Evolutionary conservation across 1,139 yeast species (phyloP), one percentile per base, ranked within the genome.

Genomic region (Magnusiomyces sp.): DNA sequence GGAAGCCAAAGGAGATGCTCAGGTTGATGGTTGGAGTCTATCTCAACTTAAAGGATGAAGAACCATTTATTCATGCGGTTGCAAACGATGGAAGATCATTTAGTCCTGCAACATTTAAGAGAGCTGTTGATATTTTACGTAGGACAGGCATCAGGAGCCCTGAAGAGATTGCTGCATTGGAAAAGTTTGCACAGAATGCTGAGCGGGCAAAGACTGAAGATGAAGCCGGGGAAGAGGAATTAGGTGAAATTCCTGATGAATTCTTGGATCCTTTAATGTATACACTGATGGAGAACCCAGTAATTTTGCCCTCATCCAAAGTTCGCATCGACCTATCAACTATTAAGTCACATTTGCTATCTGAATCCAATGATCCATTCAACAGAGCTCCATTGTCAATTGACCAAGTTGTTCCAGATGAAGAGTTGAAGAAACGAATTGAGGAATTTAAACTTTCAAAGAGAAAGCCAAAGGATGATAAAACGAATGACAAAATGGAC

Each of bases 331-430:
- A 94, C 64, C 72, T 95, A 62, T 77, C 94, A 20, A 94, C 97
- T 1, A 86, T 94, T 61, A 90, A 89, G 64, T 88, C 96, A 1
- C 98, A 94, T 72, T 72, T 94, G 55, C 76, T 94, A 64, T 86
- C 92, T 70, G 97, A 92, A 69, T 79, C 95, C 1, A 90, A 95
- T 0, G 99, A 94, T 71, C 99, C 99, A 11, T 94, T 94, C 69
- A 94, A 92, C 67, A 80, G 99, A 68, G 75, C 82, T 68, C 97
- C 98, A 1, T 72, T 94, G 58, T 88, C 80, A 60, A 68, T 92
- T 48, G 97, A 90, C 57, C 96, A 94, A 58, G 95, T 89, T 23
- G 66, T 76, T 23, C 95, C 94, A 14, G 40, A 51, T 32, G 20
- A 16, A 16, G 53, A 51, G 27, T 34, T 51, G 40, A 51, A 48